Conservation (phyloP, 306 rosid genomes). For the Hippophae gyantsensis region DNA sequence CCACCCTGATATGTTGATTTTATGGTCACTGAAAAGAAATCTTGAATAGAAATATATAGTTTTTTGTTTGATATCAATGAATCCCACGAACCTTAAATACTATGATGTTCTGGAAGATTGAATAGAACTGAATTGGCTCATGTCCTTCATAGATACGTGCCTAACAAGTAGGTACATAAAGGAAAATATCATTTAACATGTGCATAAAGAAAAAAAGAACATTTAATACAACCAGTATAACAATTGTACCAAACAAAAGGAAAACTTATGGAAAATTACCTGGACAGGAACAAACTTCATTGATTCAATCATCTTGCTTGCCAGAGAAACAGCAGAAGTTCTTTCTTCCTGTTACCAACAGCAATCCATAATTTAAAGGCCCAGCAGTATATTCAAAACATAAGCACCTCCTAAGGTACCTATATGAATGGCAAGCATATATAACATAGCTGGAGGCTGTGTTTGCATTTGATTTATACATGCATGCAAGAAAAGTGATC, state of each 20-base stretch:
- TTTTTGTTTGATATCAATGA: slow-evolving; percentile 9
- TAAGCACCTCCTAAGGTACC: not conserved
- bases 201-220: not conserved
- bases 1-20: slow-evolving; percentile 63
- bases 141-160: slow-evolving; percentile 83
- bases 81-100: slow-evolving; percentile 65
- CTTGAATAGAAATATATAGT: not conserved
- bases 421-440: not conserved
- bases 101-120: slow-evolving; percentile 75
- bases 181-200: slow-evolving; percentile 22
- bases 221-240: slow-evolving; percentile 10
- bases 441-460: not conserved
- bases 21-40: slow-evolving; percentile 13
- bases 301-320: slow-evolving; percentile 79
- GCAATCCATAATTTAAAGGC: slow-evolving; percentile 19
- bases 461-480: not conserved
- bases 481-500: no score
- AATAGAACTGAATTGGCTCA: slow-evolving; percentile 74
- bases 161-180: slow-evolving; percentile 33
- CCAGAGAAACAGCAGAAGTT: slow-evolving; percentile 56
- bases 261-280: slow-evolving; percentile 40
- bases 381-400: slow-evolving; percentile 14
- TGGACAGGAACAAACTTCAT: slow-evolving; percentile 70
- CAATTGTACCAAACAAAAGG: slow-evolving; percentile 13
- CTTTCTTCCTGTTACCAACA: slow-evolving; percentile 69